A percentile compares a stretch with the other conserved stretches of the same genome.
These are phyloP conservation scores for Thermomyces lanuginosus DNA, from an alignment of 2,329 filamentous ascomycete genomes.

Conservation along the genomic window DNA sequence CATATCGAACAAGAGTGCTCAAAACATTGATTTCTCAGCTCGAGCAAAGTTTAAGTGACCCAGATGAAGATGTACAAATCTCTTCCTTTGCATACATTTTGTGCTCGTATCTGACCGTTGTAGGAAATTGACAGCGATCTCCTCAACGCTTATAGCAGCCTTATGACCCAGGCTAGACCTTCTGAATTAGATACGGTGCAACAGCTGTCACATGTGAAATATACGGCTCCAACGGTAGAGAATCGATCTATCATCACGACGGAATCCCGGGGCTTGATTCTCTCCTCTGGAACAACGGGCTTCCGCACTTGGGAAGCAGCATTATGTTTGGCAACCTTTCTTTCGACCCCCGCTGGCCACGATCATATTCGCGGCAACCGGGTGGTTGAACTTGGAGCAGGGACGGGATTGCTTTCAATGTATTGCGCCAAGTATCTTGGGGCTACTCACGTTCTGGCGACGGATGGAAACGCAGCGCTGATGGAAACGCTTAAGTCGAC, in stretches of 20 bases:
- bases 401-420: slow-evolving; percentile 50
- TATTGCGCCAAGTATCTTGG: slow-evolving; percentile 44
- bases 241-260: slow-evolving; percentile 21
- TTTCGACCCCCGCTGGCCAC: slow-evolving; percentile 33
- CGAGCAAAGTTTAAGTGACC: slow-evolving; percentile 60
- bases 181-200: slow-evolving; percentile 51
- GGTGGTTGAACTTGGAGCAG: slow-evolving; percentile 49
- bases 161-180: slow-evolving; percentile 49
- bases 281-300: slow-evolving; percentile 46
- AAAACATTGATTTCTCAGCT: slow-evolving; percentile 56
- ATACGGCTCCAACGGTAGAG: slow-evolving; percentile 32
- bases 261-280: slow-evolving; percentile 40
- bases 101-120: slow-evolving; percentile 1
- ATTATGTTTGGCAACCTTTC: slow-evolving; percentile 45
- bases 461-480: slow-evolving; percentile 41
- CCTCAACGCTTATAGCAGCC: slow-evolving; percentile 48
- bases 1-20: slow-evolving; percentile 56
- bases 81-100: not conserved
- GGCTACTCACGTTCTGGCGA: slow-evolving; percentile 39
- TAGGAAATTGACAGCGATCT: slow-evolving; percentile 74
- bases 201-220: slow-evolving; percentile 59
- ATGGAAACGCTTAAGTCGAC: slow-evolving; percentile 21
- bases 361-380: slow-evolving; percentile 35
- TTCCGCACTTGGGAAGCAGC: slow-evolving; percentile 56
- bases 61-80: slow-evolving; percentile 62